Evolutionary conservation across 2,329 filamentous ascomycete species (phyloP), one percentile per base, ranked within the genome.

Genomic region (Venturia oleaginea): DNA sequence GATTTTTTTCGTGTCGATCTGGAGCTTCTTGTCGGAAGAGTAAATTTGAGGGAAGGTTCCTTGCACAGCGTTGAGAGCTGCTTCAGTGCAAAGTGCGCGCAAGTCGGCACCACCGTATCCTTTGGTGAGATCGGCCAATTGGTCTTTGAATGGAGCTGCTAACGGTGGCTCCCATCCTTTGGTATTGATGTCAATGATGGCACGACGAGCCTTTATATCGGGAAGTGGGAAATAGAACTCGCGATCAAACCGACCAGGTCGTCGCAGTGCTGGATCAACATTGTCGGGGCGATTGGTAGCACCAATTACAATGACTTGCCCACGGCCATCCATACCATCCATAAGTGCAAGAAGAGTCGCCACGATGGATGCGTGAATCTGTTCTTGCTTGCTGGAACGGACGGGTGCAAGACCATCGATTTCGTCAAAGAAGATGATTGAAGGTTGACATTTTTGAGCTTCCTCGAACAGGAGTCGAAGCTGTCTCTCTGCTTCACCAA

Each of bases 401-500:
- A 97, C 94, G 62, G 94, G 95, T 2, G 94, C 94, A 68, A 99
- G 82, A 64, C 94, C 94, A 77, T 99, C 94, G 69, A 99, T 99
- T 75, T 99, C 94, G 74, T 99, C 94, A 70, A 99, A 97, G 80
- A 99, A 99, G 75, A 99, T 99, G 76, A 99, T 99, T 75, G 93
- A 97, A 0, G 94, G 94, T 72, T 99, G 94, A 1, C 89, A 97
- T 74, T 92, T 94, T 67, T 93, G 85, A 19, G 94, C 94, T 76
- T 99, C 94, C 71, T 97, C 94, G 68, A 99, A 99, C 5, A 99
- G 82, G 65, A 97, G 79, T 57, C 94, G 87, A 63, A 99, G 84
- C 74, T 99, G 94, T 76, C 93, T 89, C 77, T 99, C 94, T 11
- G 95, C 94, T 76, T 99, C 94, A 73, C 94, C 94, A 62, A 99